Evolutionary conservation across 495 filamentous ascomycete genomes (phyloP), one percentile per base, ranked within the genome.

Genomic region (Aspergillus affinis): DNA sequence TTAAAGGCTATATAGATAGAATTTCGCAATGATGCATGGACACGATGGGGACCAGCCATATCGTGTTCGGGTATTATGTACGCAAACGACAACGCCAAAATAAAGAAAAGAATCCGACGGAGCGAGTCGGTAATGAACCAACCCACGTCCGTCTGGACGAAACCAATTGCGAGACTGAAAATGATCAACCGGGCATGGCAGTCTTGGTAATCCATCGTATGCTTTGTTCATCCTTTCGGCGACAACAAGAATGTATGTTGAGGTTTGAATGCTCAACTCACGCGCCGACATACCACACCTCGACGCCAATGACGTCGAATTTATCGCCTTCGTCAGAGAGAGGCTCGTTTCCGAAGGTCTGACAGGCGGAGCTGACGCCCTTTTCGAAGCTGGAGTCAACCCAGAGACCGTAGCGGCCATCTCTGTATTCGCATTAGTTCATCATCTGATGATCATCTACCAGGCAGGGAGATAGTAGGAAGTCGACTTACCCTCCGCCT

Each of bases 241-340:
- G 46, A 48, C 17, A 48, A 21, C 2, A n/a, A 18, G 18, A 18
- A 46, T 54, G 52, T 19, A 20, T 45, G 18, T 15, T 6, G 44
- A n/a, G 18, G 30, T 13, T 13, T n/a, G 18, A 18, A 9, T 27
- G n/a, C 17, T 26, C 17, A 8, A 4, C 13, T 77, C 57, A 81
- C 13, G 75, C 65, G 12, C 81, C 81, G 58, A 97, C 82, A 69
- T 87, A 91, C 93, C 93, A 98, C 19, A 97, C 72, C 78, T 98
- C 95, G 3, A 97, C 90, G 9, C 92, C 93, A 2, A 97, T 63
- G 6, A 98, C 83, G 55, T 94, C 92, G 67, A 97, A 98, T 69
- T 96, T 97, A 65, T 86, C 84, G 6, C 94, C 94, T 60, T 94
- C 90, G 58, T 96, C 93, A 61, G 93, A 97, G n/a, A 98, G 81